Evolutionary conservation across 306 rosid species (phyloP).

Genomic region (Senna siamea): DNA sequence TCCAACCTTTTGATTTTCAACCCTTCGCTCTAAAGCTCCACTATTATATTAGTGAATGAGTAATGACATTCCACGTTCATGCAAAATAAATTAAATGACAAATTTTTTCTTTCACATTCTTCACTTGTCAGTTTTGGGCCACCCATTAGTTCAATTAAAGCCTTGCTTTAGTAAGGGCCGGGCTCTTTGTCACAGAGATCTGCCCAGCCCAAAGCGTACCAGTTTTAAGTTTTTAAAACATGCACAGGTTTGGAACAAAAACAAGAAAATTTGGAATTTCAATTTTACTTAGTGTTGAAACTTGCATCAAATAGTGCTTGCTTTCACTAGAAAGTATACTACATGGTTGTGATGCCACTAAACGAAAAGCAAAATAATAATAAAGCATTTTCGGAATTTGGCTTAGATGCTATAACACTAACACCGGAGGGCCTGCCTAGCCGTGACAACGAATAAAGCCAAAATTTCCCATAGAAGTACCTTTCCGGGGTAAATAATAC

Average conservation of each 20-base stretch:
- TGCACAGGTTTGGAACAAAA: too few species aligned
- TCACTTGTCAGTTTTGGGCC: too few species aligned
- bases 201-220: neutral
- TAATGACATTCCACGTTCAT: too few species aligned
- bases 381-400: neutral
- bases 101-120: too few species aligned
- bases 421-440: neutral
- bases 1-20: conserved; percentile 25
- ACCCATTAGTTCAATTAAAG: too few species aligned
- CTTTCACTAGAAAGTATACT: too few species aligned
- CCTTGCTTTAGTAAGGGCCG: too few species aligned
- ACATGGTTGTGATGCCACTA: too few species aligned
- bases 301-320: too few species aligned
- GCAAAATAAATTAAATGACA: too few species aligned
- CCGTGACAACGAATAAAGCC: conserved; percentile 19
- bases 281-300: neutral
- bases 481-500: conserved; percentile 13
- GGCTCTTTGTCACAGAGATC: neutral
- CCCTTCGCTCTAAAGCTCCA: neutral
- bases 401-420: neutral
- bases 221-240: neutral
- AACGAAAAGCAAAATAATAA: too few species aligned
- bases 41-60: too few species aligned
- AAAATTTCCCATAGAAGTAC: neutral
- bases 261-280: neutral